Base-by-base conservation (phyloP, 148 eudicot genomes). In the Mesembryanthemum crystallinum region DNA sequence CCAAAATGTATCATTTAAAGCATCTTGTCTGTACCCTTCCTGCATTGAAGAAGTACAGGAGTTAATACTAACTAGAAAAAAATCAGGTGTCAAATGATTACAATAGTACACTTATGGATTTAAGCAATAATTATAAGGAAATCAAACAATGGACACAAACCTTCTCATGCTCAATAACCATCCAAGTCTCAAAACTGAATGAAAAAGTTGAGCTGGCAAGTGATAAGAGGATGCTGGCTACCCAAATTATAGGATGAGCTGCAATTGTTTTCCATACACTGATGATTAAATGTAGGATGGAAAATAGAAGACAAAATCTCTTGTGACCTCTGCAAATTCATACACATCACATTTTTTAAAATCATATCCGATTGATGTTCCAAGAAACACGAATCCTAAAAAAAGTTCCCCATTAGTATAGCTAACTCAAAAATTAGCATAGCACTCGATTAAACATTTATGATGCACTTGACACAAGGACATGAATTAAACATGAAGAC, bases 111-210 rank as follows among this genome's bases (percentile, higher is more conserved):
- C 6, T 35, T 45, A 69, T 24, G 7, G 1, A 20, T n/a, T n/a
- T n/a, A 18, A 12, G 47, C 63, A 63, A 76, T 65, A 69, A 65
- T 28, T 58, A 33, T 69, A 76, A 55, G 24, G 54, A 59, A 30
- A 32, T n/a, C 11, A 5, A 28, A 6, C 5, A 49, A 45, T 29
- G 27, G 55, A 64, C 49, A 83, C 87, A 52, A 79, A 95, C 97
- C 99, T 95, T 92, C 66, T 92, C 92, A 76, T 92, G 97, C 78
- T 89, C 96, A 79, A 85, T 85, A 59, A 95, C 96, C 96, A 95
- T 88, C 96, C 96, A 95, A 73, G 97, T 79, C 86, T 95, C 99
- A 33, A 95, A 92, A 80, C 90, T 87, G 85, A 89, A 90, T 39
- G 85, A 90, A 79, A 81, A 95, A 81, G 90, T 85, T 8, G 94